Base-by-base conservation (phyloP, 139 green algal species). In the Tetraselmis chui region DNA sequence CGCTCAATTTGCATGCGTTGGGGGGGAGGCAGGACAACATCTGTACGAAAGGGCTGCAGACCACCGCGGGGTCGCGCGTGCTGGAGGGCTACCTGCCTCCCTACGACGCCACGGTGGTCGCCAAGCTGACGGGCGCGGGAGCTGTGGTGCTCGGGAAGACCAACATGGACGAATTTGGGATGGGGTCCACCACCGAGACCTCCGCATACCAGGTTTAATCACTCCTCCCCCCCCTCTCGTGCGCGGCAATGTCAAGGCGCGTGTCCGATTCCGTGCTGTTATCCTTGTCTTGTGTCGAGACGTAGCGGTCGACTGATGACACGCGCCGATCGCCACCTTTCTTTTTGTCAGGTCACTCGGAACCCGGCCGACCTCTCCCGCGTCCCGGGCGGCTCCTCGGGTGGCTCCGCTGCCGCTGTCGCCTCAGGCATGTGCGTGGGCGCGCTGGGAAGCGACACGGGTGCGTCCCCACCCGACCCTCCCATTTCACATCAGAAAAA, bases 21-120 rank as follows among this genome's bases (percentile, higher is more conserved):
- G n/a, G n/a, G n/a, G n/a, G n/a, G n/a, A n/a, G n/a, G n/a, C n/a
- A 96, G 92, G 97, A 99, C 86, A 99, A 98, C 88, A 86, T 99
- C 29, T 97, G 93, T 88, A 98, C 94, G 18, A 25, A 77, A 2
- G 94, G 92, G 58, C 67, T 97, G 79, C 87, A 84, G 25, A 98
- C 95, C 2, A 98, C 96, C 11, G 97, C 94, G 23, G 96, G 91
- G 32, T 95, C 92, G 11, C 86, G 84, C 2, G 87, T 94, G 25
- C 90, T 99, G 30, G 74, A 92, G 1, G 85, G 86, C 67, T 95
- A 96, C 76, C 30, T 87, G 45, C 92, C 94, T 0, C 82, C 91
- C 11, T 95, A 91, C 67, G 91, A 97, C 77, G 94, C 94, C 0
- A 96, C 93, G 2, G 86, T 87, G 1, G 92, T 96, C 5, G 86